Evolutionary conservation across 169 alveolate genomes (phyloP), one percentile per base, ranked within the genome.

Genomic region (Cytauxzoon felis): DNA sequence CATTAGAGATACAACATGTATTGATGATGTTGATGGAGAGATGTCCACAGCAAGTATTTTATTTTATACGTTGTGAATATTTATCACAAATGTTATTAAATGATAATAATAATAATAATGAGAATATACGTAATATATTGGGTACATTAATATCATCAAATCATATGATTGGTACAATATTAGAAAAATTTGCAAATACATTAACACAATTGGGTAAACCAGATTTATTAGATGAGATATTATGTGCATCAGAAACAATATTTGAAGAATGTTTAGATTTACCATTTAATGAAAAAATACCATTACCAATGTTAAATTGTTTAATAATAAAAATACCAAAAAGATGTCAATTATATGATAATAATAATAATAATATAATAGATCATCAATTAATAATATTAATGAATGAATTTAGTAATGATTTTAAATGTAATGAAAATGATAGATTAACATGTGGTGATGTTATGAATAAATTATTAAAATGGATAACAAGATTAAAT

Each of bases 1-100:
- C 64, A 23, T 66, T 29, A 6, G 90, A 78, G 6, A 26, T 83
- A n/a, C 68, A 57, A 54, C 90, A 80, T 52, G 66, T 83, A 38
- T 68, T 83, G 18, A 78, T 72, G 65, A 36, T 62, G 16, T 62
- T 83, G 21, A 69, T 63, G 42, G 26, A 45, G 30, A 66, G 58
- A 27, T 52, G 65, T 30, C 90, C 90, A 4, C 90, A 83, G 53
- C 87, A 83, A 50, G 72, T 83, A 19, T 83, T 69, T 38, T 83
- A 80, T 50, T 47, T 82, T 23, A 56, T 83, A 26, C 23, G 90
- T n/a, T 51, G 87, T 24, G 87, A 63, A 16, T 83, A 83, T 64
- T 69, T 83, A 32, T 82, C 82, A n/a, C 82, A 68, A 60, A 52
- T 70, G 26, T 59, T 78, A 32, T 27, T 18, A 27, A 66, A 56